These are phyloP conservation scores for Coemansia sp. DNA, from an alignment of 192 early-diverging fungal genomes.

Conservation along the genomic window DNA sequence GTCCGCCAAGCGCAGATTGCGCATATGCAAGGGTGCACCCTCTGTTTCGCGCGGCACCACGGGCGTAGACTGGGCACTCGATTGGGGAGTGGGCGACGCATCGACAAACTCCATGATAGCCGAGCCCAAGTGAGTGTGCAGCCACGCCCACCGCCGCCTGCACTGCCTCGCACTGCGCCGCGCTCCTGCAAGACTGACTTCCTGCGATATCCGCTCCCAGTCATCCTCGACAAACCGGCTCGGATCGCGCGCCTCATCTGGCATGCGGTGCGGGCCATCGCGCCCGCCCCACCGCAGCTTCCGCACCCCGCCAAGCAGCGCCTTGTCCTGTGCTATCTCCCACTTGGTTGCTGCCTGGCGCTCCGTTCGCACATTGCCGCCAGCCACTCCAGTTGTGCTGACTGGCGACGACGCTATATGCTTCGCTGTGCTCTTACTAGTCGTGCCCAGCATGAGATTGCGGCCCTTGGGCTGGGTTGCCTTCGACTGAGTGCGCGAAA, in stretches of 20 bases:
- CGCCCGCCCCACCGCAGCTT: constrained; percentile 24
- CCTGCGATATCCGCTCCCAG: constrained; percentile 32
- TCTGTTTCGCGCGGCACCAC: background rate
- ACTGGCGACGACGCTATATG: background rate
- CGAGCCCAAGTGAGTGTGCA: constrained; percentile 36
- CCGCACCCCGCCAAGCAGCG: constrained; percentile 36
- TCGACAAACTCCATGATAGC: constrained; percentile 53
- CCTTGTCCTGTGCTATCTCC: constrained; percentile 48
- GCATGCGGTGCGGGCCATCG: background rate
- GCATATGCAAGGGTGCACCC: constrained; percentile 15
- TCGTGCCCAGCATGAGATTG: constrained; percentile 26
- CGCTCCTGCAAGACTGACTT: constrained; percentile 17
- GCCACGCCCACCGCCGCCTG: constrained; percentile 47
- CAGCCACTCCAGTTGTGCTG: background rate
- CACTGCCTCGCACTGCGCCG: constrained; percentile 36
- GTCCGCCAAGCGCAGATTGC: constrained; percentile 27
- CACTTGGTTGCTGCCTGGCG: constrained; percentile 14
- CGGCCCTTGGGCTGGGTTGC: constrained; percentile 16
- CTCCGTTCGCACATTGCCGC: background rate
- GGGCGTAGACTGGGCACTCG: constrained; percentile 37
- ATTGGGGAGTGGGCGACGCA: constrained; percentile 40
- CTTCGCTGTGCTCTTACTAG: background rate
- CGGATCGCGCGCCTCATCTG: constrained; percentile 25
- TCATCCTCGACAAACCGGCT: constrained; percentile 20
- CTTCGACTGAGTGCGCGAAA: background rate